A percentile compares a stretch with the other conserved stretches of the same genome.
Conservation (phyloP, 148 eudicot genomes). For the Rhododendron ovatum region DNA sequence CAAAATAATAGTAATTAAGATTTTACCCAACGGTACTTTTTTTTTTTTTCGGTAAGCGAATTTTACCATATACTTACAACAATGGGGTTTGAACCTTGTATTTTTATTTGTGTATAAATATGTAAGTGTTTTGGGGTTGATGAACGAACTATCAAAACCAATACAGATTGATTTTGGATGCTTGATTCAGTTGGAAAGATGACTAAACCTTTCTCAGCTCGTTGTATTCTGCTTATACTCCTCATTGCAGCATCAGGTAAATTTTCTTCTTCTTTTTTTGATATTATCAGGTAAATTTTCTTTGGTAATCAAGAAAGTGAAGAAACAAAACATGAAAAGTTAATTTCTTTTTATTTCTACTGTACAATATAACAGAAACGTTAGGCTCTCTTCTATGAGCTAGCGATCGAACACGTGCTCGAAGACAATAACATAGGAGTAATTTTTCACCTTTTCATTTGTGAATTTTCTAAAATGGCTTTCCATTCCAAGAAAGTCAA, state of each 20-base stretch:
- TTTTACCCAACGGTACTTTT: not conserved
- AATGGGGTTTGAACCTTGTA: not conserved
- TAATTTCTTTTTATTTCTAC: not conserved
- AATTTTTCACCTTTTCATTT: too few species aligned
- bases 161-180: not conserved
- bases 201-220: not conserved
- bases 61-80: not conserved
- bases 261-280: not conserved
- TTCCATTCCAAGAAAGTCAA: too few species aligned
- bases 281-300: not conserved
- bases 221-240: not conserved
- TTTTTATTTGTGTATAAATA: not conserved
- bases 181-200: not conserved
- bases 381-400: too few species aligned
- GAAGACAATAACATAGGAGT: too few species aligned
- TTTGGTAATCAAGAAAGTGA: not conserved
- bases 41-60: too few species aligned
- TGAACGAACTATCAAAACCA: not conserved
- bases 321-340: not conserved
- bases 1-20: not conserved
- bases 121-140: not conserved
- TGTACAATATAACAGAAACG: not conserved
- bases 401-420: too few species aligned
- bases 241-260: not conserved
- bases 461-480: too few species aligned